These are phyloP conservation scores for Fraxinus sp. DNA, from an alignment of 305 asterid species.

Conservation along the genomic window DNA sequence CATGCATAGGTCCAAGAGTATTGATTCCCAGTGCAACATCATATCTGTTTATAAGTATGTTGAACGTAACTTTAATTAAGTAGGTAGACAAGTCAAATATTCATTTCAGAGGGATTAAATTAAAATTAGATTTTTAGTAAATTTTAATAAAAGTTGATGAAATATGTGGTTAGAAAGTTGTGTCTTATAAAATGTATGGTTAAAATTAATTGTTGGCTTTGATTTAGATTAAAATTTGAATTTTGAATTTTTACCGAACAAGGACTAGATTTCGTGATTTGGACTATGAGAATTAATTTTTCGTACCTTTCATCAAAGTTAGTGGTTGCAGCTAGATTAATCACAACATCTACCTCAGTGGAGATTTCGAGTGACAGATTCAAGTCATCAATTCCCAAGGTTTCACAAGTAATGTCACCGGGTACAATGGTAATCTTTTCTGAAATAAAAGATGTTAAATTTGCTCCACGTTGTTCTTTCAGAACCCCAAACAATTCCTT, in stretches of 20 bases:
- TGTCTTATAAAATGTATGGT: no score
- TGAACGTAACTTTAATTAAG: background rate
- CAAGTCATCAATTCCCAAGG: conserved; percentile 34
- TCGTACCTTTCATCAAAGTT: conserved; percentile 43
- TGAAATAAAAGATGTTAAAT: background rate
- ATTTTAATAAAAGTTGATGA: no score
- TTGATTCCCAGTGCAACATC: conserved; percentile 62
- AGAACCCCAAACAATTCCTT: conserved; percentile 9
- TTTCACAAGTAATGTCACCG: conserved; percentile 31
- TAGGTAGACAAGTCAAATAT: background rate
- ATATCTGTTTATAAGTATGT: conserved; percentile 36
- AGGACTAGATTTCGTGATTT: background rate
- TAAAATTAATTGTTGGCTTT: no score
- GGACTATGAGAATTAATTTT: background rate
- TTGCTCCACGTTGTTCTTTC: conserved; percentile 7
- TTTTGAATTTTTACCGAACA: no score
- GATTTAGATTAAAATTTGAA: no score
- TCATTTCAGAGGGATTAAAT: background rate
- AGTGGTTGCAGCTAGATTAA: conserved; percentile 51
- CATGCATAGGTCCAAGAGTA: conserved; percentile 60
- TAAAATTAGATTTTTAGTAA: no score
- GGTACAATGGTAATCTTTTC: background rate
- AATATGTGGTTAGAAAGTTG: no score
- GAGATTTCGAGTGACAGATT: background rate
- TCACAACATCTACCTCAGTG: conserved; percentile 41